Conservation (phyloP, 148 eudicot genomes). For the Rhododendron kiyosumense region DNA sequence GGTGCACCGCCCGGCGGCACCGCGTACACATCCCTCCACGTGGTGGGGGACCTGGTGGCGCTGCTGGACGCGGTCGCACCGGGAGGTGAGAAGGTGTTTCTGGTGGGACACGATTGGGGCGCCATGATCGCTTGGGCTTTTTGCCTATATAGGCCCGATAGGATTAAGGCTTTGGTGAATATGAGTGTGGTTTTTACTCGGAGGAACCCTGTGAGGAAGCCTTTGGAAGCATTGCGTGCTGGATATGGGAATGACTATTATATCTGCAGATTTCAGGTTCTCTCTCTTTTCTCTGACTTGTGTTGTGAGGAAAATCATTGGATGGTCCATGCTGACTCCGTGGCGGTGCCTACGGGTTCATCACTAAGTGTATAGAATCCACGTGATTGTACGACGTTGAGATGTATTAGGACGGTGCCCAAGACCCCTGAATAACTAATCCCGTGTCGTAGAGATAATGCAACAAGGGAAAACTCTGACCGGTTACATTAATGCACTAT, state of each 20-base stretch:
- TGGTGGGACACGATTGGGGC: conserved; percentile 52
- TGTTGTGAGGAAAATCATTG: too few species aligned
- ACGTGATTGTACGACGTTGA: too few species aligned
- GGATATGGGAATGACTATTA: conserved; percentile 44
- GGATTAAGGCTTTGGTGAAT: conserved; percentile 30
- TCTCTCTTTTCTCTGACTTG: not conserved
- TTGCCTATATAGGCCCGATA: conserved; percentile 37
- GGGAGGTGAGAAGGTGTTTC: conserved; percentile 21
- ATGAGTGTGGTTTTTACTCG: conserved; percentile 33
- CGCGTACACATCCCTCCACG: conserved; percentile 23
- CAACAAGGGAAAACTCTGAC: too few species aligned
- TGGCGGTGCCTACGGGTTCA: too few species aligned
- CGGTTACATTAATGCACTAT: too few species aligned
- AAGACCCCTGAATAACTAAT: too few species aligned
- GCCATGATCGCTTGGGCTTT: conserved; percentile 37
- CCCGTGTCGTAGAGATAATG: too few species aligned
- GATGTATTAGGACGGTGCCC: too few species aligned
- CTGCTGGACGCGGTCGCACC: conserved; percentile 32
- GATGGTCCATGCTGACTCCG: too few species aligned
- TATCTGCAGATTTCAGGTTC: conserved; percentile 47
- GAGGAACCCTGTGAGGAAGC: conserved; percentile 27
- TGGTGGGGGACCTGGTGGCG: conserved; percentile 40
- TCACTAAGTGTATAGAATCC: too few species aligned
- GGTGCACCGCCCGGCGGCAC: not conserved
- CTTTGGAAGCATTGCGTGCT: conserved; percentile 17